Conservation (phyloP, 306 rosid genomes). For the Delonix regia region DNA sequence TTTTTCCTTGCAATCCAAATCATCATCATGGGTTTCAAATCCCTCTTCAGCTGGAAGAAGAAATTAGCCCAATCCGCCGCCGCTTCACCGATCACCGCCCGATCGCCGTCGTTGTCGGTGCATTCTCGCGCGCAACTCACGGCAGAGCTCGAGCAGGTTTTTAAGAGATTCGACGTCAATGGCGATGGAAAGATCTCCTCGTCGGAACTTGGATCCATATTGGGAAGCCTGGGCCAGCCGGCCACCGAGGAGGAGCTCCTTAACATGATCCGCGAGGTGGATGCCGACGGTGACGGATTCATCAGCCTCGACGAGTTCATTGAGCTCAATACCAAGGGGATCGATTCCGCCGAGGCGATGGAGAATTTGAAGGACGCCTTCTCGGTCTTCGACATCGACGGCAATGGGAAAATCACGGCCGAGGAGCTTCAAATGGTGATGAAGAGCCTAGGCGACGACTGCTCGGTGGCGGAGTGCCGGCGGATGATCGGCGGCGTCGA, state of each 20-base stretch:
- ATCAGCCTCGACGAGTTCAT: conserved; percentile 76
- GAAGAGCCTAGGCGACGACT: conserved; percentile 77
- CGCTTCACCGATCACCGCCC: neutral
- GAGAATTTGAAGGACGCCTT: conserved; percentile 84
- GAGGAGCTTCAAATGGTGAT: conserved; percentile 82
- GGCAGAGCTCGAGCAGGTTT: conserved; percentile 74
- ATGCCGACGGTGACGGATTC: conserved; percentile 85
- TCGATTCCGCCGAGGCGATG: conserved; percentile 73
- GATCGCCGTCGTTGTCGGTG: conserved; percentile 51
- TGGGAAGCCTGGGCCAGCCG: conserved; percentile 68
- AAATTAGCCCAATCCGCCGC: conserved; percentile 25
- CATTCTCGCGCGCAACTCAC: conserved; percentile 48
- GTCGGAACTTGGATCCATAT: conserved; percentile 75
- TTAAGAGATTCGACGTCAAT: conserved; percentile 82
- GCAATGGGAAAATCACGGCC: conserved; percentile 82
- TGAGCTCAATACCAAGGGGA: conserved; percentile 79
- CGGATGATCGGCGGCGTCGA: conserved; percentile 86
- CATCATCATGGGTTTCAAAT: conserved; percentile 67
- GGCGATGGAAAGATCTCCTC: conserved; percentile 94
- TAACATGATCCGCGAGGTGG: conserved; percentile 75
- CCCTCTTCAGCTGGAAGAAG: conserved; percentile 63
- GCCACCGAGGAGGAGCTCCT: conserved; percentile 64
- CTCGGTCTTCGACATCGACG: conserved; percentile 81
- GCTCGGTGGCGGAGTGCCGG: conserved; percentile 80
- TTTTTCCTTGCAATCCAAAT: neutral